Evolutionary conservation across 2,329 filamentous ascomycete genomes (phyloP), one percentile per base, ranked within the genome.

Genomic region (Parasarocladium wereldwijsianum): DNA sequence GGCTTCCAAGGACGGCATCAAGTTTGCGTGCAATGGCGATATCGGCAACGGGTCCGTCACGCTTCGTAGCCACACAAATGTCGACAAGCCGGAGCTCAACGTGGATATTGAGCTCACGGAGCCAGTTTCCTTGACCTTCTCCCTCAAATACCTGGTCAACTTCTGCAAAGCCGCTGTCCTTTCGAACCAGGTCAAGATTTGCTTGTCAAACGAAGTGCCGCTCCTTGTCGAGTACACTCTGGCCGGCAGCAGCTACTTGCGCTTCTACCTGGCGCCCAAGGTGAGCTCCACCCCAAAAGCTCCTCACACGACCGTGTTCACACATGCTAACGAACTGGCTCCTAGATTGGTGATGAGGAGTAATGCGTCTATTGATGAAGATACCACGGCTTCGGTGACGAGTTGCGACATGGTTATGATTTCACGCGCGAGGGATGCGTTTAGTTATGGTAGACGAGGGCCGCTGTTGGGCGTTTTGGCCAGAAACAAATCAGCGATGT

Each of bases 221-320:
- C 74, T 98, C 41, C 66, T 96, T 44, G 90, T 98, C 25, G 90
- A 98, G 64, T 98, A 96, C 58, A 65, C 62, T 32, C 60, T 94
- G 37, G 66, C 67, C 32, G 79, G 81, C 40, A 84, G 74, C 62
- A 90, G 83, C 56, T 90, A 90, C 57, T 60, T 98, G 58, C 75
- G 87, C 49, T 98, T 96, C 72, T 98, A 96, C 61, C 74, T 98
- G 45, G 90, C 90, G 40, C 90, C 90, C 41, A 98, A 98, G 85
- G 90, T 90, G 60, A 36, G 69, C 50, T 18, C 13, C 14, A 27
- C 20, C 24, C 24, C 9, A 5, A 8, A 14, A 10, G 13, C 13
- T 6, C 10, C 12, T 13, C 12, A 3, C 35, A 20, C 26, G 32
- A 34, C 32, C 25, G 6, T 9, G 13, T 16, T 19, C 12, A 15